phyloP scores from a whole-genome alignment of 2,329 filamentous ascomycete genomes.

The Clarireedia monteithiana region DNA sequence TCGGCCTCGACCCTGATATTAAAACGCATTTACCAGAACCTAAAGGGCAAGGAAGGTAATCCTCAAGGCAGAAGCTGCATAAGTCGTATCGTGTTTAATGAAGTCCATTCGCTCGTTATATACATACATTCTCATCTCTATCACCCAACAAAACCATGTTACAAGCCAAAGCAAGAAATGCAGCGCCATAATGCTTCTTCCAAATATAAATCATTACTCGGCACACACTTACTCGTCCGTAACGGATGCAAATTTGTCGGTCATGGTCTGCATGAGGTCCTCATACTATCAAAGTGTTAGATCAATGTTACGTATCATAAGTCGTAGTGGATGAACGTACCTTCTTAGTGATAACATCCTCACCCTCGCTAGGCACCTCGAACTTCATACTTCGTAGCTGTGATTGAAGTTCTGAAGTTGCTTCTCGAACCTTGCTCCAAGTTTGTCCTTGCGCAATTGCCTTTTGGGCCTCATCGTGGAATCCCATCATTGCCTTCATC shows the following conservation, averaged over 20 bases:
- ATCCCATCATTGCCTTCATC: constrained; percentile 99
- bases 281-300: constrained; percentile 60
- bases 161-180: constrained; percentile 19
- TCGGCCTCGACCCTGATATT: too few relatives aligned
- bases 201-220: background rate
- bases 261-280: constrained; percentile 81
- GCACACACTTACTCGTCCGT: constrained; percentile 68
- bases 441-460: constrained; percentile 81
- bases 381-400: constrained; percentile 93
- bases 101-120: constrained; percentile 12
- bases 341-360: constrained; percentile 78
- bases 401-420: constrained; percentile 77
- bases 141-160: constrained; percentile 15
- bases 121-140: constrained; percentile 25
- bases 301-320: background rate
- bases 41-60: too few relatives aligned
- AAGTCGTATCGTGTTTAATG: background rate
- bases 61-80: background rate
- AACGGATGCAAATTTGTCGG: constrained; percentile 94
- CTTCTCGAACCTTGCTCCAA: constrained; percentile 90
- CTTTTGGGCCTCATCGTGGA: constrained; percentile 97
- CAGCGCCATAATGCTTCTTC: constrained; percentile 10
- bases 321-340: constrained; percentile 39
- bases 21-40: too few relatives aligned
- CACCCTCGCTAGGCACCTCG: constrained; percentile 78